Conservation (phyloP, 257 asterid species). For the Orobanche coerulescens region DNA sequence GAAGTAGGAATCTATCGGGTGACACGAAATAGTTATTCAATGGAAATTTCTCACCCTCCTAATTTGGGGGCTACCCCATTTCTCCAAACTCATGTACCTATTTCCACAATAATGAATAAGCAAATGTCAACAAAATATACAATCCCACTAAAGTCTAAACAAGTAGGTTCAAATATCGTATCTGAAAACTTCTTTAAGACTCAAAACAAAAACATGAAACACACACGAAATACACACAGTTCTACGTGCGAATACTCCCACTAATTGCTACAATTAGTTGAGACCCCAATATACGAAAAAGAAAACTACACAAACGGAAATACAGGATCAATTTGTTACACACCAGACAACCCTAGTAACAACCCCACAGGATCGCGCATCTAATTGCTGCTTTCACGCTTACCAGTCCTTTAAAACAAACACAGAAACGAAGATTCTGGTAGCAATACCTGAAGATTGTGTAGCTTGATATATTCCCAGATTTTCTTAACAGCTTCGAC, state of each 20-base stretch:
- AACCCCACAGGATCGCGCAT: not conserved
- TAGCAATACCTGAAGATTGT: constrained; percentile 47
- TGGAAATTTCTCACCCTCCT: not conserved
- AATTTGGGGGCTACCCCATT: not conserved
- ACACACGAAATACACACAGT: not conserved
- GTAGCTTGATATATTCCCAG: constrained; percentile 51
- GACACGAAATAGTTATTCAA: not conserved
- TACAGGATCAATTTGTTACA: not conserved
- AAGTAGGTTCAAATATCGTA: not conserved
- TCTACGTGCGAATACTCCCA: not conserved
- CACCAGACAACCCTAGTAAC: constrained; percentile 16
- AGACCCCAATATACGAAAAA: not conserved
- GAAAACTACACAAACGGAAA: not conserved
- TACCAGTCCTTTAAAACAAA: not conserved
- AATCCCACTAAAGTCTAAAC: not conserved
- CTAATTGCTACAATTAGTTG: not conserved
- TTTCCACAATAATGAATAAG: not conserved
- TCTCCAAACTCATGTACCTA: constrained; percentile 2
- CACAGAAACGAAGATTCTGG: not conserved
- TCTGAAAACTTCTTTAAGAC: not conserved
- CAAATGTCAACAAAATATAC: not conserved
- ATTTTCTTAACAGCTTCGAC: constrained; percentile 47
- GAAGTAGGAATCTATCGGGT: not conserved
- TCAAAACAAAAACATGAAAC: not conserved
- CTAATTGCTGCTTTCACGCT: not conserved